phyloP scores from a whole-genome alignment of 352 stramenopile species.

The Pythium dissimile region DNA sequence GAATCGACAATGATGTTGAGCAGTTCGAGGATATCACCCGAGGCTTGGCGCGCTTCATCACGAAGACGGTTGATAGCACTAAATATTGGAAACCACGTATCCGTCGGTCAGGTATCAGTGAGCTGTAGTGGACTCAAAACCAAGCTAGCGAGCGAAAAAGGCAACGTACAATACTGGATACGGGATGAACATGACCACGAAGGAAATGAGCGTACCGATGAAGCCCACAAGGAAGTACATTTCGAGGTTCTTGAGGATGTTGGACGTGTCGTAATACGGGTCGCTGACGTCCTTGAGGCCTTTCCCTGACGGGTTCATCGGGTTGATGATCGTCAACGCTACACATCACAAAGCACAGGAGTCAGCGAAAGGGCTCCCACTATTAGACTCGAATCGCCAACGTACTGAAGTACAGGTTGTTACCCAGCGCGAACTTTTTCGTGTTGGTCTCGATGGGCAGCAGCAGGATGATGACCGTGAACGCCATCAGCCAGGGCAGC shows the following conservation, averaged over 20 bases:
- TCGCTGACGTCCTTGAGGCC: slow-evolving; percentile 51
- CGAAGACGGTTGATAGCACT: slow-evolving; percentile 59
- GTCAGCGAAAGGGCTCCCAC: neutral
- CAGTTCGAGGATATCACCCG: slow-evolving; percentile 61
- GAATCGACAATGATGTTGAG: slow-evolving; percentile 82
- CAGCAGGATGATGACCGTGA: slow-evolving; percentile 59
- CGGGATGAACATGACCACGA: slow-evolving; percentile 71
- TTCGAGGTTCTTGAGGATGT: slow-evolving; percentile 70
- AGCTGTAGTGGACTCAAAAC: too few relatives aligned
- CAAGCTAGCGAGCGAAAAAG: too few relatives aligned
- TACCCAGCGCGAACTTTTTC: slow-evolving; percentile 82
- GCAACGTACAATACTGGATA: slow-evolving; percentile 67
- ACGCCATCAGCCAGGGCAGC: slow-evolving; percentile 72
- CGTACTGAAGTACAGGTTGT: slow-evolving; percentile 84
- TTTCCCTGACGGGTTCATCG: slow-evolving; percentile 39
- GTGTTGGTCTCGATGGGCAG: slow-evolving; percentile 75
- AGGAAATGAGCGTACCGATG: slow-evolving; percentile 60
- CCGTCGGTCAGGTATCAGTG: too few relatives aligned
- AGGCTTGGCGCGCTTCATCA: slow-evolving; percentile 40
- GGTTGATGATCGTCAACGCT: slow-evolving; percentile 77
- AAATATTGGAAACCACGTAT: too few relatives aligned
- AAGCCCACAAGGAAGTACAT: slow-evolving; percentile 80
- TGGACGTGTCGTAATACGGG: slow-evolving; percentile 46
- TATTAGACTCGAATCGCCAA: neutral
- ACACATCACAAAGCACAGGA: neutral